phyloP scores from a whole-genome alignment of 1,284 basidiomycete species.

The Apiotrichum laibachii region DNA sequence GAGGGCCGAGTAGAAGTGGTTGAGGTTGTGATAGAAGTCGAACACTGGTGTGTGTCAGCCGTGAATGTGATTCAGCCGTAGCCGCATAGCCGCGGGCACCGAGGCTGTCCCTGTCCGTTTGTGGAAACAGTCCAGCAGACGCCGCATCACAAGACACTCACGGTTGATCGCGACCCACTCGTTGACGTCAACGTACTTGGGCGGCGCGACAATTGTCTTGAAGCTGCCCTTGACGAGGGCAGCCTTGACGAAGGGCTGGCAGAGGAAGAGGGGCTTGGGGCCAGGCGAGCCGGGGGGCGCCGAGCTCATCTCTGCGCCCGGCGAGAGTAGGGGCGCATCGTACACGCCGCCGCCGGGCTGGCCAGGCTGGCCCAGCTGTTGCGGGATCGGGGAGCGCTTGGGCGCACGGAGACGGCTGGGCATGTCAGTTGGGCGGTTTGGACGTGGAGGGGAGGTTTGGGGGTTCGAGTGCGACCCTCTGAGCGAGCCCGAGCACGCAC shows the following conservation, averaged over 20 bases:
- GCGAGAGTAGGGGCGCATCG: conserved; percentile 42
- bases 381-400: conserved; percentile 41
- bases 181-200: conserved; percentile 95
- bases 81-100: too few relatives aligned
- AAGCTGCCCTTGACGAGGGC: conserved; percentile 97
- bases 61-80: not conserved
- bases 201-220: conserved; percentile 96
- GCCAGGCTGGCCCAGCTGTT: conserved; percentile 25
- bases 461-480: too few relatives aligned
- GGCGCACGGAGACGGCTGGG: conserved; percentile 48
- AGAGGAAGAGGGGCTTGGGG: conserved; percentile 72
- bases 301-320: conserved; percentile 33
- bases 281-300: conserved; percentile 20
- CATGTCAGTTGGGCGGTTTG: not conserved
- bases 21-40: conserved; percentile 94
- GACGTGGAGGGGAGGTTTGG: not conserved
- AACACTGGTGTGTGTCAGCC: conserved; percentile 61
- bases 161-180: conserved; percentile 98
- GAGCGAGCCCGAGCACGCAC: conserved; percentile 22
- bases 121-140: too few relatives aligned
- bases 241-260: conserved; percentile 92
- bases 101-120: not conserved
- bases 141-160: conserved; percentile 53
- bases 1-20: conserved; percentile 94
- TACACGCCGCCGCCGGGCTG: conserved; percentile 27